Percentiles rank a stretch among this genome's conserved stretches.
phyloP scores from a whole-genome alignment of 2,329 filamentous ascomycete species.

The Atkinsonella texensis region DNA sequence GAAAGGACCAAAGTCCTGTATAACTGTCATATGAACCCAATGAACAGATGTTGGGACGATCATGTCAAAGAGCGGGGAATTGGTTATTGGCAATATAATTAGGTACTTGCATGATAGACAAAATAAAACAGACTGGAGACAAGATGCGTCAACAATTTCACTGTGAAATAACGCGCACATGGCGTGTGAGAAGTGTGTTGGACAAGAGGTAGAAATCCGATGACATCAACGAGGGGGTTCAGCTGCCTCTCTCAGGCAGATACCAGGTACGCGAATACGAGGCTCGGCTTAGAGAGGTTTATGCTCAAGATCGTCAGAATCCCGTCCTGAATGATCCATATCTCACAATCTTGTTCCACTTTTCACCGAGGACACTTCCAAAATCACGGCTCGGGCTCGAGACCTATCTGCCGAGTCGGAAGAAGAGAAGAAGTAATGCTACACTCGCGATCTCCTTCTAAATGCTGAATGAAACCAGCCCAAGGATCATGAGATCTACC shows the following conservation, averaged over 20 bases:
- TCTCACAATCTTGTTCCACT: slow-evolving; percentile 56
- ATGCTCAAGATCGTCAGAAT: slow-evolving; percentile 54
- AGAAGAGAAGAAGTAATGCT: slow-evolving; percentile 63
- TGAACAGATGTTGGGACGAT: too few relatives aligned
- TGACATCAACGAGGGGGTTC: too few relatives aligned
- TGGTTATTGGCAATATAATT: too few relatives aligned
- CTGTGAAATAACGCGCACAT: too few relatives aligned
- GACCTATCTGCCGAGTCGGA: slow-evolving; percentile 43
- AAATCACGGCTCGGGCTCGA: slow-evolving; percentile 51
- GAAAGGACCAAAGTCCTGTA: slow-evolving; percentile 2
- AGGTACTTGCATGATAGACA: too few relatives aligned
- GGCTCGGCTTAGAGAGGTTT: slow-evolving; percentile 51
- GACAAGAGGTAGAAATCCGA: too few relatives aligned
- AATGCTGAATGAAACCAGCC: slow-evolving; percentile 80
- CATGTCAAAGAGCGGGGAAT: too few relatives aligned
- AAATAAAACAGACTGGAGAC: too few relatives aligned
- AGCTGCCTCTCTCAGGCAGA: too few relatives aligned
- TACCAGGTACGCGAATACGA: slow-evolving; percentile 44
- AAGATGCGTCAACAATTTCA: too few relatives aligned
- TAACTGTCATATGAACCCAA: neutral
- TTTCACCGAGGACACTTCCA: slow-evolving; percentile 43
- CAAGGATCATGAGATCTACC: slow-evolving; percentile 60
- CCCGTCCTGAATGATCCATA: slow-evolving; percentile 41
- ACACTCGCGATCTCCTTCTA: slow-evolving; percentile 67
- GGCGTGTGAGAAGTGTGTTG: too few relatives aligned